These are phyloP conservation scores for Monilinia vaccinii-corymbosi DNA, from an alignment of 2,329 filamentous ascomycete genomes.

Conservation along the genomic window DNA sequence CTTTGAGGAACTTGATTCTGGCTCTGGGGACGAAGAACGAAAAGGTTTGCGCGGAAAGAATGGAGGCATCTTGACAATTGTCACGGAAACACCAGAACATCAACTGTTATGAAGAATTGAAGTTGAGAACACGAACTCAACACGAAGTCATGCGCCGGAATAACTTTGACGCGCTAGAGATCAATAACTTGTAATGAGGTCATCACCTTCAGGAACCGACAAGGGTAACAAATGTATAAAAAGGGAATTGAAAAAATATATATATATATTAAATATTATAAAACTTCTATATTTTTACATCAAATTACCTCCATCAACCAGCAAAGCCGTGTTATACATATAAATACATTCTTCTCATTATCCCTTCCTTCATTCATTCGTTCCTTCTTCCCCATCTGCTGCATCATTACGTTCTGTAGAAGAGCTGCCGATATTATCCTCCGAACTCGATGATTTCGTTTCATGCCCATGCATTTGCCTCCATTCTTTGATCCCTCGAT, in stretches of 20 bases:
- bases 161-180: not conserved
- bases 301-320: not conserved
- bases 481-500: conserved; percentile 74
- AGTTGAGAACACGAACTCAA: not conserved
- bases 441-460: not conserved
- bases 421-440: not conserved
- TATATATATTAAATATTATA: too few relatives aligned
- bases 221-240: too few relatives aligned
- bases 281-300: too few relatives aligned
- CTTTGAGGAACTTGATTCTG: conserved; percentile 17
- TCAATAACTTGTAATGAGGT: not conserved
- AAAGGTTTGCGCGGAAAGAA: conserved; percentile 58
- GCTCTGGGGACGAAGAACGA: conserved; percentile 38
- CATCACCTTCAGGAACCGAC: not conserved
- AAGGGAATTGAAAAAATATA: not conserved
- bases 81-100: conserved; percentile 7
- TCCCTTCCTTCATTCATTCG: too few relatives aligned
- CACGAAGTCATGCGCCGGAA: conserved; percentile 1
- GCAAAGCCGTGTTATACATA: too few relatives aligned
- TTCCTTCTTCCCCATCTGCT: not conserved
- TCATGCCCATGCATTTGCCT: conserved; percentile 44
- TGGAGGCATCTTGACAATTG: conserved; percentile 49
- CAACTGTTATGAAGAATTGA: not conserved
- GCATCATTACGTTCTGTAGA: not conserved
- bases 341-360: too few relatives aligned